Evolutionary conservation across 1,284 basidiomycete species (phyloP), one percentile per base, ranked within the genome.

Genomic region (Fistulinella cinereoalba): DNA sequence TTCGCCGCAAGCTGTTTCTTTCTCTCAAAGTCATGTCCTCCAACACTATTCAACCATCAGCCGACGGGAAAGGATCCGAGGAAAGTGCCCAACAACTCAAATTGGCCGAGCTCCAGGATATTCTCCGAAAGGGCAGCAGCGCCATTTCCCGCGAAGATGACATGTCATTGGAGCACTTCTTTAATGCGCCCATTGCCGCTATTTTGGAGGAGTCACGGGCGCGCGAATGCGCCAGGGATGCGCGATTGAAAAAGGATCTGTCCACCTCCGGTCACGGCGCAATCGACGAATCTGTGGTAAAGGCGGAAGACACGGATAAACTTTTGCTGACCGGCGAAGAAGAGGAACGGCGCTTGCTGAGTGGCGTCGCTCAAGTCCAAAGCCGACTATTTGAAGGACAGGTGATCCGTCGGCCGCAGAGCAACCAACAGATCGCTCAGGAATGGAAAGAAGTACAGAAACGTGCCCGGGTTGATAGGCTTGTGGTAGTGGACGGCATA

Each of bases 1-100:
- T 82, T 42, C 74, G 79, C 15, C 77, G 79, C 41, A 83, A 83
- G 56, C 66, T 83, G 3, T 83, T 82, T 62, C 69, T 83, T 5
- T 81, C 81, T 1, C 52, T 77, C 34, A 82, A 81, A 60, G 72
- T 81, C 46, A 78, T 81, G 74, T 69, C 71, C 25, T 65, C 69
- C 1, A 67, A 66, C 13, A 21, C 27, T 38, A 58, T 60, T 29
- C 33, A 56, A 2, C 40, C 59, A 7, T 57, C 56, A 1, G 32
- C 50, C 6, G 43, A 46, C 18, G 60, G 34, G 52, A 50, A 54
- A 15, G 48, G 56, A 11, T 25, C 49, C 4, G 56, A 68, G 10
- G 54, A 57, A 31, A 55, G 60, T 7, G 46, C 58, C 1, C 64
- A 59, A 21, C 49, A 53, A 15, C 54, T 77, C 19, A 69, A 67